phyloP scores from a whole-genome alignment of 164 flowering plant genomes.

The Dillenia turbinata region DNA sequence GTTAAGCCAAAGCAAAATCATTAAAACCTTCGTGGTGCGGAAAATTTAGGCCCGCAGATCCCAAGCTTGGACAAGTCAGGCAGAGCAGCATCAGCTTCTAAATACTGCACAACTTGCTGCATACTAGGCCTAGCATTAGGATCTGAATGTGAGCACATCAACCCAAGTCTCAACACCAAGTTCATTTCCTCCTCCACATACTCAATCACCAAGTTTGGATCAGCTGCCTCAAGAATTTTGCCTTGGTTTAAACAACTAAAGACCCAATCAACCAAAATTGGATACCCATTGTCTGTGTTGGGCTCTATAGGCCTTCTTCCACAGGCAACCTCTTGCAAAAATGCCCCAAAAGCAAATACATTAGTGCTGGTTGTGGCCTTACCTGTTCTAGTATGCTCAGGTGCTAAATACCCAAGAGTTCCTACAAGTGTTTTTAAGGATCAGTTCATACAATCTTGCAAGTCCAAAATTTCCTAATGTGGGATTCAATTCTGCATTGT shows the following conservation, averaged over 20 bases:
- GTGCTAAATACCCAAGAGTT: constrained; percentile 38
- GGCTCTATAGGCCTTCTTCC: constrained; percentile 31
- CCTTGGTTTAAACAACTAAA: constrained; percentile 14
- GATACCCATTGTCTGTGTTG: not conserved
- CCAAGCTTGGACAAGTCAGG: constrained; percentile 1
- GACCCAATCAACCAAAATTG: constrained; percentile 30
- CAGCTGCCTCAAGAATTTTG: constrained; percentile 10
- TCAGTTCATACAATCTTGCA: constrained; percentile 22
- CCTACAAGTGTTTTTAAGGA: constrained; percentile 31
- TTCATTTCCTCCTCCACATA: constrained; percentile 12
- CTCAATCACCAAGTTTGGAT: constrained; percentile 8
- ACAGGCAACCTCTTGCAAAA: constrained; percentile 36
- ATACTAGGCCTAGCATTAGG: constrained; percentile 18
- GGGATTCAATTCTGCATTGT: constrained; percentile 30
- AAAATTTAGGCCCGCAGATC: constrained; percentile 1
- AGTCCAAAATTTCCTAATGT: constrained; percentile 39
- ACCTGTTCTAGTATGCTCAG: constrained; percentile 30
- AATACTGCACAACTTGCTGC: constrained; percentile 14
- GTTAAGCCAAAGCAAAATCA: constrained; percentile 12
- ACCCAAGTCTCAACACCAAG: constrained; percentile 22
- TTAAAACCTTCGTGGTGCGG: constrained; percentile 12
- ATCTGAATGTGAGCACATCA: constrained; percentile 14
- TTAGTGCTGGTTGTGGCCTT: constrained; percentile 31
- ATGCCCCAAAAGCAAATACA: constrained; percentile 33
- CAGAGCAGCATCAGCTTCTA: constrained; percentile 5